phyloP scores from a whole-genome alignment of 2,329 filamentous ascomycete genomes.

The Colletotrichum eremochloae region DNA sequence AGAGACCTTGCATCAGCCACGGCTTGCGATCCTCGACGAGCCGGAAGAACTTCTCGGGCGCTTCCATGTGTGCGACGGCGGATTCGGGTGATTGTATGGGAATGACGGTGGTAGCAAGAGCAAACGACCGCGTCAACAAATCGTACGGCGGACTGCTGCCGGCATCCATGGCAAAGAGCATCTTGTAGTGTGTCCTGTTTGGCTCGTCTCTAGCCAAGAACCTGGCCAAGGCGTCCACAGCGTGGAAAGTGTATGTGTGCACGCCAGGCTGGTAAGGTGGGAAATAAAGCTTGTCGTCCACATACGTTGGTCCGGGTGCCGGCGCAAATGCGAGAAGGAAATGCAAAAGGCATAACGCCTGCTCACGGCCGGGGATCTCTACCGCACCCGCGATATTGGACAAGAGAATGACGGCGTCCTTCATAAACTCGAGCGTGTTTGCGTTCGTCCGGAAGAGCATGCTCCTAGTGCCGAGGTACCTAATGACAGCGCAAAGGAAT shows the following conservation, averaged over 20 bases:
- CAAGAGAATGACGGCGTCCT: constrained; percentile 89
- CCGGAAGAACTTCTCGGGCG: constrained; percentile 56
- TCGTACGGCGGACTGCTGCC: constrained; percentile 76
- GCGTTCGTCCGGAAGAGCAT: constrained; percentile 84
- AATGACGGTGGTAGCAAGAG: constrained; percentile 85
- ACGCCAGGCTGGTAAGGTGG: constrained; percentile 82
- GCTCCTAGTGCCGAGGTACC: constrained; percentile 89
- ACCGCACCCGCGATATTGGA: constrained; percentile 89
- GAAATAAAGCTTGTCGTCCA: constrained; percentile 75
- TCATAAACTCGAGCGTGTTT: constrained; percentile 97
- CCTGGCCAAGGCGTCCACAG: constrained; percentile 92
- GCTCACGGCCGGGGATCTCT: constrained; percentile 86
- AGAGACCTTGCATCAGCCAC: constrained; percentile 89
- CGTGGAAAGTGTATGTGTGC: constrained; percentile 90
- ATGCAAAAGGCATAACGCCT: constrained; percentile 87
- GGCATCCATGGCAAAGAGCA: constrained; percentile 82
- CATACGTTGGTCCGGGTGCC: constrained; percentile 73
- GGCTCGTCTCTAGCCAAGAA: constrained; percentile 93
- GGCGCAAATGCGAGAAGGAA: constrained; percentile 94
- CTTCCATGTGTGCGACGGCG: constrained; percentile 40
- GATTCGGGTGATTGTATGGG: constrained; percentile 69
- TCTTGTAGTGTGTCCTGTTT: constrained; percentile 86
- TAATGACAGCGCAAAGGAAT: constrained; percentile 85
- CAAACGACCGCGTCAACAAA: constrained; percentile 88
- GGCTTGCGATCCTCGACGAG: constrained; percentile 88